phyloP scores from a whole-genome alignment of 179 eudicot species.

The Spinacia oleracea region DNA sequence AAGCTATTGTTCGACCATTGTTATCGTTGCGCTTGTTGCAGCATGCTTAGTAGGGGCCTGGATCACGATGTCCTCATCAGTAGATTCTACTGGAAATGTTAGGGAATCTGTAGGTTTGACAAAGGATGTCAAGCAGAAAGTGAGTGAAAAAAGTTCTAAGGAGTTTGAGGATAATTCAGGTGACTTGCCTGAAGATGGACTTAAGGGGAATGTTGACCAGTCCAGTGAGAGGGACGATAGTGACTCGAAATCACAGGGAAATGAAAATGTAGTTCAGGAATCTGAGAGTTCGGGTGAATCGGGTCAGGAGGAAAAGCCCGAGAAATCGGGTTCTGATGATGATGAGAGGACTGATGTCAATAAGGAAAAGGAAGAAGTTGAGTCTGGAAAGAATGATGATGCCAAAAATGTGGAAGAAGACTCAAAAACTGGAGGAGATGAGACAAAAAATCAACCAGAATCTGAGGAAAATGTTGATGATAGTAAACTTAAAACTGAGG shows the following conservation, averaged over 20 bases:
- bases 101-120: constrained; percentile 6
- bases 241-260: constrained; percentile 5
- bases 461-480: constrained; percentile 22
- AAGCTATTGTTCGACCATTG: constrained; percentile 23
- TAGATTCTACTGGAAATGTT: constrained; percentile 12
- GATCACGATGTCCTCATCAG: constrained; percentile 32
- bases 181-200: constrained; percentile 17
- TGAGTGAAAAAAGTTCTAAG: constrained; percentile 17
- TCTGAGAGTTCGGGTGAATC: constrained; percentile 23
- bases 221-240: constrained; percentile 17
- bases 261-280: constrained; percentile 18
- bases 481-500: constrained; percentile 14
- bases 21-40: constrained; percentile 28
- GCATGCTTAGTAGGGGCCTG: constrained; percentile 39
- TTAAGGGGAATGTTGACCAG: constrained; percentile 23
- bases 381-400: constrained; percentile 18
- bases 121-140: constrained; percentile 17
- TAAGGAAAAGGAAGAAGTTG: constrained; percentile 23
- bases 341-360: constrained; percentile 19
- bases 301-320: constrained; percentile 22
- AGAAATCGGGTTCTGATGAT: constrained; percentile 10
- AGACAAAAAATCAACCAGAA: constrained; percentile 24
- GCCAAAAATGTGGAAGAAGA: constrained; percentile 10
- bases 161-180: constrained; percentile 33
- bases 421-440: constrained; percentile 10